Evolutionary conservation across 345 rosid species (phyloP), one percentile per base, ranked within the genome.

Genomic region (Bruguiera gymnorhiza): DNA sequence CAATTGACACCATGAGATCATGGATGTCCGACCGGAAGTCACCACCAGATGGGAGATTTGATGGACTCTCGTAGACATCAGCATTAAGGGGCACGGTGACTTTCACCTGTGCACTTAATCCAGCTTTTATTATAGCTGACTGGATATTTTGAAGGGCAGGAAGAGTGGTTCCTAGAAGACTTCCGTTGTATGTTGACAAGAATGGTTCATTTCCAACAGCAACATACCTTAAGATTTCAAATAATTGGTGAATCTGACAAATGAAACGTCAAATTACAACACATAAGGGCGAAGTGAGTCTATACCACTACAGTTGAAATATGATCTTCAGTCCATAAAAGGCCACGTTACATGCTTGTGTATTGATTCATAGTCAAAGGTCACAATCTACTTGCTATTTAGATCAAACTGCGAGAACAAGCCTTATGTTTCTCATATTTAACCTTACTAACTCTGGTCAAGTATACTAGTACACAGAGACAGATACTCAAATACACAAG

Each of bases 131-230:
- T 32, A 75, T 60, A 19, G 78, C 78, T 8, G 73, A 50, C 30
- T 75, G 78, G 65, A 75, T 75, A 16, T 75, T 75, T 51, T 52
- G 70, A 9, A 75, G 69, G 34, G 78, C 78, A 16, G 78, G 78
- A 50, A 75, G 62, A 21, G 66, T 69, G 37, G 66, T 32, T 50
- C 24, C 61, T 52, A 69, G 37, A 65, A 30, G 69, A 59, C 43
- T 75, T 48, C 74, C 78, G 27, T 75, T 75, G 54, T 46, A 52
- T 24, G 73, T 1, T 59, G 65, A 2, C 65, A 75, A 60, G 64
- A 75, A 75, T 48, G 78, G 73, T 24, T 75, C 78, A 36, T 75
- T 75, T 70, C 78, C 78, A 57, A 69, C 78, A 26, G 78, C 78
- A 30, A 75, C 62, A 70, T 75, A 75, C 78, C 78, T 75, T 8